Percentiles rank a stretch among this genome's conserved stretches.
Conservation (phyloP, 192 early-diverging fungal species). For the Coemansia interrupta region DNA sequence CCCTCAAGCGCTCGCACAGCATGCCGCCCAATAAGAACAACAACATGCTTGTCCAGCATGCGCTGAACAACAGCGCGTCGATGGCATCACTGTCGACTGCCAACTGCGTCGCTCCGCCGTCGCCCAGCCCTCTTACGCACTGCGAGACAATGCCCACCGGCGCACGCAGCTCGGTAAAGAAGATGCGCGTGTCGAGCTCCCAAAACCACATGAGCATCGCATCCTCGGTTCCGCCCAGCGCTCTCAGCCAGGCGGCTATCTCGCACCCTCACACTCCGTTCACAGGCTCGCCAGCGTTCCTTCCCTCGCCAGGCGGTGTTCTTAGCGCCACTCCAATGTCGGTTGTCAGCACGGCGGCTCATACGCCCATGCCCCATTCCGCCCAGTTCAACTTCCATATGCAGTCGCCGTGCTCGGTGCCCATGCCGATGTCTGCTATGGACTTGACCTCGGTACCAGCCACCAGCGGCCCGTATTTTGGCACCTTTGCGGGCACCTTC, state of each 20-base stretch:
- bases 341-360: conserved; percentile 23
- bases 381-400: conserved; percentile 51
- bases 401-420: conserved; percentile 49
- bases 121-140: conserved; percentile 22
- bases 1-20: conserved; percentile 54
- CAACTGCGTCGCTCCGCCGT: conserved; percentile 12
- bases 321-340: conserved; percentile 38
- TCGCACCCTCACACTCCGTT: conserved; percentile 41
- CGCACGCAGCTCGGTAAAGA: conserved; percentile 32
- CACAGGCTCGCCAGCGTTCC: conserved; percentile 33
- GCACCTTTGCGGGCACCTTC: conserved; percentile 15
- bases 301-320: conserved; percentile 25
- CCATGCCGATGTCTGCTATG: conserved; percentile 46
- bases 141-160: conserved; percentile 34
- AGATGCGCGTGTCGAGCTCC: conserved; percentile 52
- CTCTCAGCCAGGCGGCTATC: conserved; percentile 12
- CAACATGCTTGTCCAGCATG: conserved; percentile 14
- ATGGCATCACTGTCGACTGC: conserved; percentile 16
- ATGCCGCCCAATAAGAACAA: conserved; percentile 48
- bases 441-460: conserved; percentile 42
- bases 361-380: conserved; percentile 40
- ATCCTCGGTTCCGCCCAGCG: conserved; percentile 15
- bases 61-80: conserved; percentile 5
- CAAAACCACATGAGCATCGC: conserved; percentile 32
- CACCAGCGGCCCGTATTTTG: conserved; percentile 24